Evolutionary conservation across 1,284 basidiomycete genomes (phyloP).

Genomic region (Puccinia polysora): DNA sequence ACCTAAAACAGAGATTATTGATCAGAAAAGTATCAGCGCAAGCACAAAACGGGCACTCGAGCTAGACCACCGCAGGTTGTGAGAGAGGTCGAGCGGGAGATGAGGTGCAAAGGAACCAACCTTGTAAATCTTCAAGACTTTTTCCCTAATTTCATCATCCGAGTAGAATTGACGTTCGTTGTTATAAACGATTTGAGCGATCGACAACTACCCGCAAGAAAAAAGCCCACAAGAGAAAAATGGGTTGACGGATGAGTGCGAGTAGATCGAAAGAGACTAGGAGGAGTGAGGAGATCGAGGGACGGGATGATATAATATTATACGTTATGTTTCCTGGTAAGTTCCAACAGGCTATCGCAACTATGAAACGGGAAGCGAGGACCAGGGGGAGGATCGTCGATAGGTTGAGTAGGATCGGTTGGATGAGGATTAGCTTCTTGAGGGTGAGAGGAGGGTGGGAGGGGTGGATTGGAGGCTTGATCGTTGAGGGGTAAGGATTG

Average conservation of each 20-base stretch:
- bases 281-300: slow-evolving; percentile 14
- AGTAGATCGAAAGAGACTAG: slow-evolving; percentile 1
- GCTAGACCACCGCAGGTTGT: no score
- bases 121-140: slow-evolving; percentile 57
- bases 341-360: slow-evolving; percentile 68
- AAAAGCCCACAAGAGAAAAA: slow-evolving; percentile 39
- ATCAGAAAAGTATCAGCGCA: not conserved
- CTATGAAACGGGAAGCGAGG: slow-evolving; percentile 81
- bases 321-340: slow-evolving; percentile 79
- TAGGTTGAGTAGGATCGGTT: no score
- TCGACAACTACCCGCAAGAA: slow-evolving; percentile 87
- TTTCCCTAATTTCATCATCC: slow-evolving; percentile 69
- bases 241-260: slow-evolving; percentile 44
- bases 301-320: slow-evolving; percentile 49
- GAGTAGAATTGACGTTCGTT: slow-evolving; percentile 80
- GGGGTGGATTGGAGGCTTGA: slow-evolving; percentile 38
- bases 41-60: slow-evolving; percentile 56
- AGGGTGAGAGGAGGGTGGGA: not conserved
- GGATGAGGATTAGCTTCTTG: slow-evolving; percentile 44
- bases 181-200: slow-evolving; percentile 89
- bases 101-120: slow-evolving; percentile 45
- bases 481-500: slow-evolving; percentile 55
- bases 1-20: slow-evolving; percentile 16
- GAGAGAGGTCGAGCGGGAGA: no score
- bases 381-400: slow-evolving; percentile 47